Percentiles rank a stretch among this genome's conserved stretches.
Evolutionary conservation across 495 filamentous ascomycete genomes (phyloP).

Genomic region (Tuber borchii): DNA sequence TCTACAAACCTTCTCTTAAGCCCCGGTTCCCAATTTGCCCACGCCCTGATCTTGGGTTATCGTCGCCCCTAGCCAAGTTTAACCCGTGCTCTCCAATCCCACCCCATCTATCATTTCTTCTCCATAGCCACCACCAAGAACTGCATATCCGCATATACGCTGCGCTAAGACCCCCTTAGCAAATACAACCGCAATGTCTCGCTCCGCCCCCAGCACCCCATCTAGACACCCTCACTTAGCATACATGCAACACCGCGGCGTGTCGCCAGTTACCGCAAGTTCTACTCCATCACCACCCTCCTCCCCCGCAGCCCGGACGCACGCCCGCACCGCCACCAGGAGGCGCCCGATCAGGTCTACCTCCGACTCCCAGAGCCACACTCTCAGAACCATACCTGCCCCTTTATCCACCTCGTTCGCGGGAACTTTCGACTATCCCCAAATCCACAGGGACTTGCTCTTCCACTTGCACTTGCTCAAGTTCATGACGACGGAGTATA

Average conservation of each 20-base stretch:
- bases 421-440: background rate
- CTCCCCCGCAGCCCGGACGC: background rate
- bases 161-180: background rate
- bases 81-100: background rate
- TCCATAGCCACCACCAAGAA: background rate
- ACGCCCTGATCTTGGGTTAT: background rate
- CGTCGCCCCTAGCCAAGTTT: background rate
- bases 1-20: background rate
- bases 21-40: background rate
- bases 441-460: background rate
- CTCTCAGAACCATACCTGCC: background rate
- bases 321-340: background rate
- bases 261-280: background rate
- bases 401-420: background rate
- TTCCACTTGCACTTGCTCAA: constrained; percentile 1
- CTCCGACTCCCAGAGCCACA: background rate
- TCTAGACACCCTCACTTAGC: background rate
- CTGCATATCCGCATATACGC: background rate
- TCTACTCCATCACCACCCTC: background rate
- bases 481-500: background rate
- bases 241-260: background rate
- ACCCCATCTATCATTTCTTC: background rate
- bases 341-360: background rate
- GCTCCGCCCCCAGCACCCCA: background rate
- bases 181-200: background rate